These are phyloP conservation scores for Viridothelium virens DNA, from an alignment of 495 filamentous ascomycete species.

Conservation along the genomic window DNA sequence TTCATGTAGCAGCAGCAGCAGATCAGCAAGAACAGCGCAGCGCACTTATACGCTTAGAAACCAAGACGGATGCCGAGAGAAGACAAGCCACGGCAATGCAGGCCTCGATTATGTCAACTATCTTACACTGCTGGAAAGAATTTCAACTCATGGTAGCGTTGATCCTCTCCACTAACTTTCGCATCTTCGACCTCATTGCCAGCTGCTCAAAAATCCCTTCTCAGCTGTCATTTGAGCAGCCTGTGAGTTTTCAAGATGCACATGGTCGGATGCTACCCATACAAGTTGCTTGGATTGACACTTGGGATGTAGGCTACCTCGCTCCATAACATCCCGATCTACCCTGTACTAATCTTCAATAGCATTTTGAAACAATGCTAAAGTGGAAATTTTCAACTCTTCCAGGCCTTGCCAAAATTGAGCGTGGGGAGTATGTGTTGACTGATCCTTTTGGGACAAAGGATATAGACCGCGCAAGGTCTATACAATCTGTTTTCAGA, in stretches of 20 bases:
- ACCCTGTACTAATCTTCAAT: neutral
- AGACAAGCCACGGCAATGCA: neutral
- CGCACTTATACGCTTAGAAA: neutral
- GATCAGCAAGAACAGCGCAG: neutral
- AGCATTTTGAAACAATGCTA: conserved; percentile 13
- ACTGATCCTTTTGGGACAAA: neutral
- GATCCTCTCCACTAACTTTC: neutral
- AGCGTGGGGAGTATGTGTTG: conserved; percentile 11
- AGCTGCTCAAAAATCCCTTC: neutral
- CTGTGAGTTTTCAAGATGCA: conserved; percentile 13
- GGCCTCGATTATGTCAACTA: neutral
- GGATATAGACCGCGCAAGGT: neutral
- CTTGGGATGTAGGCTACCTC: neutral
- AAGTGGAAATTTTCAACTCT: conserved; percentile 14
- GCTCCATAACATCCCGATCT: neutral
- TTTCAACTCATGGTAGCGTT: neutral
- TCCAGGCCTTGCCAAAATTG: conserved; percentile 9
- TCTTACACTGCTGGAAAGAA: neutral
- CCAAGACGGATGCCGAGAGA: neutral
- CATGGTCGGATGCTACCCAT: conserved; percentile 6
- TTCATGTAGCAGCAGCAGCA: neutral
- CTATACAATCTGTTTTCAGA: neutral
- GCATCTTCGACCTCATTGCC: neutral
- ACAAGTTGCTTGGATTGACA: neutral
- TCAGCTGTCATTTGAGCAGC: neutral